Evolutionary conservation across 2,329 filamentous ascomycete genomes (phyloP).

Genomic region (Ilyonectria robusta): DNA sequence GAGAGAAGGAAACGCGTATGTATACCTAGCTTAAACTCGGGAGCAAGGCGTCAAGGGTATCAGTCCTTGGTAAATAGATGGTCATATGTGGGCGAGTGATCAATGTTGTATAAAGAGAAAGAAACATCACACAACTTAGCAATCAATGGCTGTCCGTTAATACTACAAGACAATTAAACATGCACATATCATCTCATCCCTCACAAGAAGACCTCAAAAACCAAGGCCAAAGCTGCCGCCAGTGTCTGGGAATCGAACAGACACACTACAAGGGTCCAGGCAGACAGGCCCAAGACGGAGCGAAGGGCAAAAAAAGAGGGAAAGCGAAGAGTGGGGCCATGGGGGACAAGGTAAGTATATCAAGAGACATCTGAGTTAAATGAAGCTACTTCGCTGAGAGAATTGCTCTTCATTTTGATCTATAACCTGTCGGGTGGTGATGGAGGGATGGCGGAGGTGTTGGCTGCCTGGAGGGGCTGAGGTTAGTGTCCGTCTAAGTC

Average conservation of each 20-base stretch:
- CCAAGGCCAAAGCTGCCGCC: not conserved
- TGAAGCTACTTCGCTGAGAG: slow-evolving; percentile 42
- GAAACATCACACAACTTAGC: slow-evolving; percentile 3
- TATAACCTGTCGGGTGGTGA: slow-evolving; percentile 15
- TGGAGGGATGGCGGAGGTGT: slow-evolving; percentile 2
- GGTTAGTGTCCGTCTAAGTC: not conserved
- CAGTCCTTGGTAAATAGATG: not conserved
- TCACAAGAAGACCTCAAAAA: not conserved
- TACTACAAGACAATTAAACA: not conserved
- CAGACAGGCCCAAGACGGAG: not conserved
- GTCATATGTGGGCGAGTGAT: slow-evolving; percentile 13
- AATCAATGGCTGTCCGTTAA: slow-evolving; percentile 12
- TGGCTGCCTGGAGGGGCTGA: slow-evolving; percentile 8
- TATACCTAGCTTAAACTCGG: slow-evolving; percentile 73
- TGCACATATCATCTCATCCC: not conserved
- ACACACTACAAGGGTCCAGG: not conserved
- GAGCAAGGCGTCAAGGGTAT: not conserved
- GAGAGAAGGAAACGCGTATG: slow-evolving; percentile 79
- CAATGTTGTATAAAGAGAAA: slow-evolving; percentile 2
- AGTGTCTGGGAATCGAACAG: slow-evolving; percentile 31
- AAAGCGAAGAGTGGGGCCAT: slow-evolving; percentile 24
- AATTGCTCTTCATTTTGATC: slow-evolving; percentile 16
- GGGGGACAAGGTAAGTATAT: slow-evolving; percentile 33
- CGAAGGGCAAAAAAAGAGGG: slow-evolving; percentile 25
- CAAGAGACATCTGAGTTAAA: slow-evolving; percentile 5